Percentiles rank a stretch among this genome's conserved stretches.
Conservation (phyloP, 352 stramenopile species). For the Pelagophyceae sp. region DNA sequence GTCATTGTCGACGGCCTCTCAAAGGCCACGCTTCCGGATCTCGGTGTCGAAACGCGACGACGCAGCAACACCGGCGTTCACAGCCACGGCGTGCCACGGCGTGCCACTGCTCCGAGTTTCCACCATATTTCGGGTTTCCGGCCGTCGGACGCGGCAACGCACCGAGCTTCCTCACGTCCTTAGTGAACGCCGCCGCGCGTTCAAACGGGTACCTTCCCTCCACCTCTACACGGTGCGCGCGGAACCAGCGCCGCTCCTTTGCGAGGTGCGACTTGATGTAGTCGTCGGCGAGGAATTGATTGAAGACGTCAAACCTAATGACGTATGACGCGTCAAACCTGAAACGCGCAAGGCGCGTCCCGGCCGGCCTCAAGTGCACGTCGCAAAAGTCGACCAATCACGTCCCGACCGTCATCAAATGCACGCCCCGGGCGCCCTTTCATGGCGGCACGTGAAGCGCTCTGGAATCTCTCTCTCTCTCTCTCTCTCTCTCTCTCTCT, state of each 20-base stretch:
- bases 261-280: constrained; percentile 83
- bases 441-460: too few species aligned
- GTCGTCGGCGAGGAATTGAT: constrained; percentile 81
- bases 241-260: constrained; percentile 81
- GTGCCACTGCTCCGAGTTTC: too few species aligned
- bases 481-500: too few species aligned
- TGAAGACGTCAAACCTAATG: constrained; percentile 43
- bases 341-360: background rate
- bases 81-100: too few species aligned
- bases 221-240: constrained; percentile 52
- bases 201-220: constrained; percentile 84
- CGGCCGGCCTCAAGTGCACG: constrained; percentile 34
- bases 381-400: background rate
- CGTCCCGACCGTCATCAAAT: background rate
- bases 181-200: constrained; percentile 78
- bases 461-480: too few species aligned
- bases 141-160: too few species aligned
- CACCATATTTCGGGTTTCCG: too few species aligned
- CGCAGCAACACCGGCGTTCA: too few species aligned
- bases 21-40: too few species aligned
- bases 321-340: constrained; percentile 7
- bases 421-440: too few species aligned
- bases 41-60: too few species aligned
- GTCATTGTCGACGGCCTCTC: too few species aligned
- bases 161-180: constrained; percentile 50